phyloP scores from a whole-genome alignment of 2,329 filamentous ascomycete genomes.

The Claviceps spartinae region DNA sequence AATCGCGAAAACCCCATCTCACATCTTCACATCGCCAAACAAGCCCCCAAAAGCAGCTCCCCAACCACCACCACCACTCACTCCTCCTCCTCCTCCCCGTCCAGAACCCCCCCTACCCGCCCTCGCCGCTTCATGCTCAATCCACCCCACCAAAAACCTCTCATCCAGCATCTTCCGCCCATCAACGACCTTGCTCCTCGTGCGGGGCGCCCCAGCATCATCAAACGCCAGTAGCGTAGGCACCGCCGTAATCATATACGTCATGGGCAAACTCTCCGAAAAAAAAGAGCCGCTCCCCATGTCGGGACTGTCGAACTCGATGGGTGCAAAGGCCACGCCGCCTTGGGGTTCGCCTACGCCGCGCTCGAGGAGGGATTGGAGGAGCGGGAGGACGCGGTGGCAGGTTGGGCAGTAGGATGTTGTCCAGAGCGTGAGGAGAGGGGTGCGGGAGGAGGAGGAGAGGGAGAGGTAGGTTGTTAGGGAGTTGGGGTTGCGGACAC shows the following conservation, averaged over 20 bases:
- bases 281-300: slow-evolving; percentile 27
- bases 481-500: slow-evolving; percentile 40
- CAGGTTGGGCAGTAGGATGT: slow-evolving; percentile 45
- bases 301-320: slow-evolving; percentile 46
- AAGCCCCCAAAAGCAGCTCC: slow-evolving; percentile 24
- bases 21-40: slow-evolving; percentile 21
- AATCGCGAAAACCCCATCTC: neutral
- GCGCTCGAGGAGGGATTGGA: slow-evolving; percentile 33
- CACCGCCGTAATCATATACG: slow-evolving; percentile 44
- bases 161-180: slow-evolving; percentile 33
- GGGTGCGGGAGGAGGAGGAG: slow-evolving; percentile 37
- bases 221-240: slow-evolving; percentile 47
- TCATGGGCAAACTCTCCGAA: slow-evolving; percentile 28
- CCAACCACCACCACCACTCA: slow-evolving; percentile 23
- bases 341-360: slow-evolving; percentile 42
- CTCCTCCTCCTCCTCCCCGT: slow-evolving; percentile 22
- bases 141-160: slow-evolving; percentile 39
- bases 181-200: slow-evolving; percentile 34
- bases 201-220: slow-evolving; percentile 38
- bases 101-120: slow-evolving; percentile 26
- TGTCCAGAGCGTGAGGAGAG: slow-evolving; percentile 48
- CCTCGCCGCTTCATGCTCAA: slow-evolving; percentile 28
- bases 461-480: slow-evolving; percentile 43
- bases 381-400: slow-evolving; percentile 32
- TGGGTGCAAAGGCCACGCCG: slow-evolving; percentile 37